Evolutionary conservation across 1,139 yeast genomes (phyloP).

Genomic region (Taphrina communis): DNA sequence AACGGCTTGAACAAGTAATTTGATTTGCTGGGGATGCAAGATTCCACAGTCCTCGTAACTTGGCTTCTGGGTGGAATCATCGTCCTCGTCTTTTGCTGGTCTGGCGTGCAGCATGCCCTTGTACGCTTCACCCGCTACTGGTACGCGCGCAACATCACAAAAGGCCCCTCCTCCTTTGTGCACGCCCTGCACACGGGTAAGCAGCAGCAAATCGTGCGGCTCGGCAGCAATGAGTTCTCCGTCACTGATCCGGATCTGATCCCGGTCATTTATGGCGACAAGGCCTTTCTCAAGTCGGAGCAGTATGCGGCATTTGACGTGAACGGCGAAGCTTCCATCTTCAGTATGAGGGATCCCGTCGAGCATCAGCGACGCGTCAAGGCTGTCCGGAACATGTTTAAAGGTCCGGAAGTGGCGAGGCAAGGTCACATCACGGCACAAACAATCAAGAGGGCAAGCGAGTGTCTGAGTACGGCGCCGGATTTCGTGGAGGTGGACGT

Average conservation of each 20-base stretch:
- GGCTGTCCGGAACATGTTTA: slow-evolving; percentile 30
- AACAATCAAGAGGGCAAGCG: background rate
- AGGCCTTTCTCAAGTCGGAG: slow-evolving; percentile 26
- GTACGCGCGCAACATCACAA: slow-evolving; percentile 28
- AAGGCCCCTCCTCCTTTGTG: slow-evolving; percentile 37
- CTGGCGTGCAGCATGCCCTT: background rate
- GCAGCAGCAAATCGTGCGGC: slow-evolving; percentile 23
- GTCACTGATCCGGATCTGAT: slow-evolving; percentile 37
- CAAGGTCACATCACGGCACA: slow-evolving; percentile 3
- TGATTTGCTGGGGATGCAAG: no score
- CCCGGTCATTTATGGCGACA: slow-evolving; percentile 30
- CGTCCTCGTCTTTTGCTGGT: background rate
- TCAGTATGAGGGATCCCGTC: slow-evolving; percentile 36
- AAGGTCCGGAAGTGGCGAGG: slow-evolving; percentile 12
- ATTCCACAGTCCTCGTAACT: background rate
- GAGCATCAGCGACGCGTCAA: slow-evolving; percentile 28
- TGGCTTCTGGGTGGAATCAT: background rate
- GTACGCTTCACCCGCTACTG: slow-evolving; percentile 8
- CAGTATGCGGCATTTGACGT: slow-evolving; percentile 39
- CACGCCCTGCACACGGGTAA: slow-evolving; percentile 22
- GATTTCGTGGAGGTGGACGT: background rate
- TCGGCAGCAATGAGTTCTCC: slow-evolving; percentile 37
- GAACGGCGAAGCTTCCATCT: slow-evolving; percentile 28
- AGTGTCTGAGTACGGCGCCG: background rate
- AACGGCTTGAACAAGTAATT: background rate